Percentiles rank a stretch among this genome's conserved stretches.
These are phyloP conservation scores for Aspergillus diversus DNA, from an alignment of 495 filamentous ascomycete species.

Conservation along the genomic window DNA sequence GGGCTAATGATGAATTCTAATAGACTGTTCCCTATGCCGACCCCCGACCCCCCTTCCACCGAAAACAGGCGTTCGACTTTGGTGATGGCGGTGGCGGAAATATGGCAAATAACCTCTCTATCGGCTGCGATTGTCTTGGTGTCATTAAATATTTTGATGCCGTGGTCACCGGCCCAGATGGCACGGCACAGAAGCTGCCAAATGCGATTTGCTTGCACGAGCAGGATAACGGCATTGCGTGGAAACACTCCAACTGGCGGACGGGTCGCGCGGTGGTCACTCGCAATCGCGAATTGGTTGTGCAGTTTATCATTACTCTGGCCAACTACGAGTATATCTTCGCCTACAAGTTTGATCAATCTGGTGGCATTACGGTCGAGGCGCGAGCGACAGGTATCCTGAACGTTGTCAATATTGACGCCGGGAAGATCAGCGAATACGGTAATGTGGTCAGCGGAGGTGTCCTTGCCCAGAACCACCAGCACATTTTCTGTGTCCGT, in stretches of 20 bases:
- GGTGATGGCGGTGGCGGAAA: slow-evolving; percentile 71
- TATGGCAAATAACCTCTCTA: slow-evolving; percentile 69
- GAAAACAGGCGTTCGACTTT: slow-evolving; percentile 74
- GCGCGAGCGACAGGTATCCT: slow-evolving; percentile 86
- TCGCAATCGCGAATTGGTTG: slow-evolving; percentile 61
- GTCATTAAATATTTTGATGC: slow-evolving; percentile 70
- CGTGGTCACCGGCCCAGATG: slow-evolving; percentile 57
- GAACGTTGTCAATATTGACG: slow-evolving; percentile 85
- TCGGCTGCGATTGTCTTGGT: slow-evolving; percentile 72
- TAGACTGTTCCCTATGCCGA: slow-evolving; percentile 68
- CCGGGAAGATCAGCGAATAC: slow-evolving; percentile 58
- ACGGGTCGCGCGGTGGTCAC: slow-evolving; percentile 67
- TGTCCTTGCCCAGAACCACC: slow-evolving; percentile 79
- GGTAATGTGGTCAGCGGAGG: slow-evolving; percentile 89
- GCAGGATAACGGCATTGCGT: slow-evolving; percentile 69
- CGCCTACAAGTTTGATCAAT: slow-evolving; percentile 86
- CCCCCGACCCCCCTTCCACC: slow-evolving; percentile 68
- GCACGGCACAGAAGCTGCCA: slow-evolving; percentile 56
- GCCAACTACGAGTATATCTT: slow-evolving; percentile 90
- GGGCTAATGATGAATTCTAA: background rate
- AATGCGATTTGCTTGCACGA: slow-evolving; percentile 74
- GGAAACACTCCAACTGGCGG: slow-evolving; percentile 75
- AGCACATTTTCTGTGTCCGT: slow-evolving; percentile 91
- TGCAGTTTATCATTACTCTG: slow-evolving; percentile 80
- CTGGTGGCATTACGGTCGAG: slow-evolving; percentile 80